These are phyloP conservation scores for Candida michaelii DNA, from an alignment of 805 yeast species.

Conservation along the genomic window DNA sequence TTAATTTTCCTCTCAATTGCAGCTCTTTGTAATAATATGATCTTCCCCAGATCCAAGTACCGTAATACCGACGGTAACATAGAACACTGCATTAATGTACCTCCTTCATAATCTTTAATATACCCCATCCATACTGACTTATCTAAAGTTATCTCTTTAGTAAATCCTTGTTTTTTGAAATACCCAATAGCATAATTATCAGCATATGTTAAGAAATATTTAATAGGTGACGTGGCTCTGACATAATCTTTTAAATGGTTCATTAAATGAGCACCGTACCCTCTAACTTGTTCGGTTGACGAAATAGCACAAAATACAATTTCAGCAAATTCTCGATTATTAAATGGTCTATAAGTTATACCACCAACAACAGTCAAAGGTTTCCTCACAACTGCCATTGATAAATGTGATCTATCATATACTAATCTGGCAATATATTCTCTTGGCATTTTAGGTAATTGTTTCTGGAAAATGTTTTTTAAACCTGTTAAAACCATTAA, in stretches of 20 bases:
- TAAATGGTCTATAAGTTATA: conserved; percentile 92
- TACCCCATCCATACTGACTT: conserved; percentile 95
- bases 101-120: conserved; percentile 98
- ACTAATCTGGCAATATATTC: conserved; percentile 94
- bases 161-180: conserved; percentile 97
- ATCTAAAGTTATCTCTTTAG: conserved; percentile 88
- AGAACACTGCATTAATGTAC: conserved; percentile 95
- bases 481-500: conserved; percentile 91
- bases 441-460: conserved; percentile 97
- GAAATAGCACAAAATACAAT: conserved; percentile 98
- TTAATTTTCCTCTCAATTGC: conserved; percentile 85
- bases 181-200: conserved; percentile 99
- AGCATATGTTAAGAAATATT: conserved; percentile 51
- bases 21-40: conserved; percentile 83
- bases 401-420: conserved; percentile 89
- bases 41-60: conserved; percentile 85
- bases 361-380: conserved; percentile 98
- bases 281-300: conserved; percentile 96
- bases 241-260: conserved; percentile 96
- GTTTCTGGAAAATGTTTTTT: conserved; percentile 95
- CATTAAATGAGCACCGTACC: conserved; percentile 98
- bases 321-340: conserved; percentile 89
- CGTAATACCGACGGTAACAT: conserved; percentile 83
- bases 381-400: conserved; percentile 93
- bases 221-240: conserved; percentile 68